Evolutionary conservation across 2,329 filamentous ascomycete species (phyloP).

Genomic region (Claviceps pazoutovae): DNA sequence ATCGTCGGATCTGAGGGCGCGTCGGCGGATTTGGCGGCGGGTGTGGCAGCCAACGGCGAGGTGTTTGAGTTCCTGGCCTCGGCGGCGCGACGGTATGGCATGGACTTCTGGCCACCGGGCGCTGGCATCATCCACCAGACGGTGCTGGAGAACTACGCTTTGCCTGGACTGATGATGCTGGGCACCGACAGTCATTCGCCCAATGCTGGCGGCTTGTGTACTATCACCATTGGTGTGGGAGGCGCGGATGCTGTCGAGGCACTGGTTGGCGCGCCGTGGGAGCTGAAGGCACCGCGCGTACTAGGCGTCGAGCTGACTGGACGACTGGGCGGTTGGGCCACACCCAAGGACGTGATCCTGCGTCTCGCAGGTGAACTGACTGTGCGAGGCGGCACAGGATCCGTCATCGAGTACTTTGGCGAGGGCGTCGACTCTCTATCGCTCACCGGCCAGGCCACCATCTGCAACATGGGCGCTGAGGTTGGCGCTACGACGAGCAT

Average conservation of each 20-base stretch:
- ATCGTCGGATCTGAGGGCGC: constrained; percentile 92
- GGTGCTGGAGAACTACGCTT: constrained; percentile 91
- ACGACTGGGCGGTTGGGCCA: constrained; percentile 75
- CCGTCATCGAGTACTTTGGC: constrained; percentile 87
- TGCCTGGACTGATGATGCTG: constrained; percentile 97
- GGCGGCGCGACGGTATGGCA: constrained; percentile 78
- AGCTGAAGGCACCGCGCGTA: constrained; percentile 86
- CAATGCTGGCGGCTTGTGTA: constrained; percentile 87
- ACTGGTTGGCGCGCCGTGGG: constrained; percentile 91
- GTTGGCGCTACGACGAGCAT: constrained; percentile 91
- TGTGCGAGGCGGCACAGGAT: constrained; percentile 86
- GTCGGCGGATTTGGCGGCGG: constrained; percentile 67
- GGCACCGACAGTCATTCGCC: constrained; percentile 96
- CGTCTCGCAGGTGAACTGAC: constrained; percentile 79
- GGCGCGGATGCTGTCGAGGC: constrained; percentile 96
- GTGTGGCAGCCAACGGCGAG: constrained; percentile 86
- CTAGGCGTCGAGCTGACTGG: constrained; percentile 76
- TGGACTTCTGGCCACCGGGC: constrained; percentile 90
- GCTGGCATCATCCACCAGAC: constrained; percentile 96
- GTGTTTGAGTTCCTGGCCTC: constrained; percentile 96
- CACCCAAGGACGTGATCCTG: constrained; percentile 92
- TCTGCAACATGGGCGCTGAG: constrained; percentile 81
- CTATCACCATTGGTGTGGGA: constrained; percentile 91
- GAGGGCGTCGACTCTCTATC: constrained; percentile 80
- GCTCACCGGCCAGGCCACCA: constrained; percentile 85